Evolutionary conservation across 2,329 filamentous ascomycete genomes (phyloP), one percentile per base, ranked within the genome.

Genomic region (Fusarium sp.): DNA sequence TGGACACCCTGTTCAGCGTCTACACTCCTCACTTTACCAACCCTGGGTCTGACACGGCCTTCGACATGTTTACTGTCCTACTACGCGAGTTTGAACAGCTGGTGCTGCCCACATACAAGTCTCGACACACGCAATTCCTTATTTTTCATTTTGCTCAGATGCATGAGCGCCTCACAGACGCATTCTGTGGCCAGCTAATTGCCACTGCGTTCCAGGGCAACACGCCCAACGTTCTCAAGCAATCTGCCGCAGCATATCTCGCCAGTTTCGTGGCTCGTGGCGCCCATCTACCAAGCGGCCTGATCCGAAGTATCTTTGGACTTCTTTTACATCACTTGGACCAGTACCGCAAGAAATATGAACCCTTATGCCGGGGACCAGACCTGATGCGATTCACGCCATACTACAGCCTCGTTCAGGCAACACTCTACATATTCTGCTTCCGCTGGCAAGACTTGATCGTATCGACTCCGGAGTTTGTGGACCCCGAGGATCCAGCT

Each of bases 361-460:
- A 97, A 80, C 85, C 88, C 10, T 85, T 87, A 36, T 97, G 95
- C 80, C 91, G 91, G 22, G 95, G 94, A 7, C 96, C 96, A 0
- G 95, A 99, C 81, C 88, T 97, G 64, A 91, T 92, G 71, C 91
- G 93, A 53, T 98, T 96, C 80, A 90, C 91, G 54, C 90, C 93
- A 20, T 98, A 97, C 83, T 98, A 98, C 81, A 91, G 93, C 24
- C 90, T 95, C 54, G 91, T 93, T n/a, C 95, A 98, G 82, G 95
- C 95, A 3, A 87, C 97, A 6, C 89, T 98, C 30, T 98, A 98
- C 84, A 96, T 97, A 67, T 98, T 97, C 80, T 99, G 96, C 85
- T 99, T 99, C 86, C 92, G 96, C 63, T 99, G 96, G 96, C 92
- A 94, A 70, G 96, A 98, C 79, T 87, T 99, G 53, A 92, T 94